phyloP scores from a whole-genome alignment of 75 land plant species.

The Cunninghamia lanceolata region DNA sequence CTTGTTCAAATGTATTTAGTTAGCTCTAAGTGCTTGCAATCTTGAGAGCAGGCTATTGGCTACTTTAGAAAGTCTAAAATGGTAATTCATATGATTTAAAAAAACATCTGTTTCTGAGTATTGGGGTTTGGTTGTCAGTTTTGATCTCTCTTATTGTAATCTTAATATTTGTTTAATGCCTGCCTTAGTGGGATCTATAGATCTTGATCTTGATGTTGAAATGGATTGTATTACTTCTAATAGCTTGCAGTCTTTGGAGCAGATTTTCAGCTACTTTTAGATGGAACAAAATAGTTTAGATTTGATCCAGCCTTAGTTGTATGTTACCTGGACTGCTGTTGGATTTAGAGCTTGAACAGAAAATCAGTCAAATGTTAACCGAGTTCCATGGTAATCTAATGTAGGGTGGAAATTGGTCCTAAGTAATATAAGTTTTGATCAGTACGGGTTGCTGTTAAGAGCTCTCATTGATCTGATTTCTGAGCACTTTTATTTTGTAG shows the following conservation, averaged over 20 bases:
- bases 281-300: not conserved
- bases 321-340: not conserved
- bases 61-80: not conserved
- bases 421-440: not conserved
- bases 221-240: not conserved
- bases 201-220: not conserved
- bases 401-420: not conserved
- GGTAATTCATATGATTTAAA: too few species aligned
- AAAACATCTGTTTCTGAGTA: too few species aligned
- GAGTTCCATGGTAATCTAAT: too few species aligned
- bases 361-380: too few species aligned
- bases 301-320: not conserved
- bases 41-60: not conserved
- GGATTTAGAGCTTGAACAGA: too few species aligned
- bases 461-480: not conserved
- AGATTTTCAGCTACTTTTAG: not conserved
- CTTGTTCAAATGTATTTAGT: not conserved
- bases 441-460: not conserved
- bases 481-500: not conserved
- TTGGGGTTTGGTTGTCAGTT: not conserved
- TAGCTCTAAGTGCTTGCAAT: not conserved
- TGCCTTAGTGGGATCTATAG: not conserved
- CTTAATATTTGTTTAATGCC: not conserved
- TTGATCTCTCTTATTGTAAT: not conserved
- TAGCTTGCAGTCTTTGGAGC: not conserved